Percentiles rank a stretch among this genome's conserved stretches.
These are phyloP conservation scores for Nyssa sinensis DNA, from an alignment of 148 eudicot genomes.

Conservation along the genomic window DNA sequence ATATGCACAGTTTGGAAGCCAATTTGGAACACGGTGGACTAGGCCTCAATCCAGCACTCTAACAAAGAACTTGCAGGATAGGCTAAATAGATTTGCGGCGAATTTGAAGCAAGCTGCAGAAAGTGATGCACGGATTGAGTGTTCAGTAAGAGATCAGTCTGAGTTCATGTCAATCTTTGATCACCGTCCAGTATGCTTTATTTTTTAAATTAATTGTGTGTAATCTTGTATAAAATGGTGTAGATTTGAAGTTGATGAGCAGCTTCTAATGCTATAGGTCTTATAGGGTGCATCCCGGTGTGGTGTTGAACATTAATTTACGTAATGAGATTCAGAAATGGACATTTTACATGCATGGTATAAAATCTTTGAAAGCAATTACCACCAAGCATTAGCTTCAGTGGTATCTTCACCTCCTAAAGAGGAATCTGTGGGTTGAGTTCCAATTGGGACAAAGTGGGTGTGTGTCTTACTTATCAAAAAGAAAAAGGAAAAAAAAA, in stretches of 20 bases:
- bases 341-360: not conserved
- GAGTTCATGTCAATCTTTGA: conserved; percentile 93
- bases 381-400: too few relatives aligned
- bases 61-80: conserved; percentile 84
- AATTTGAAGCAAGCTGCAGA: conserved; percentile 97
- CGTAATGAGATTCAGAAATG: not conserved
- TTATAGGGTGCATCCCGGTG: not conserved
- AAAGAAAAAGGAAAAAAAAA: too few relatives aligned
- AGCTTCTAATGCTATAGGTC: not conserved
- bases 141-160: conserved; percentile 82
- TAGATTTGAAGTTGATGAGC: not conserved
- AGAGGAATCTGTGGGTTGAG: too few relatives aligned
- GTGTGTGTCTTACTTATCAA: too few relatives aligned
- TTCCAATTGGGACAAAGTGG: too few relatives aligned
- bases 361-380: not conserved
- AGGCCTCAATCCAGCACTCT: conserved; percentile 95
- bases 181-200: conserved; percentile 67
- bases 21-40: conserved; percentile 97
- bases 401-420: too few relatives aligned
- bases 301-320: not conserved
- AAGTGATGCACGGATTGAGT: conserved; percentile 92
- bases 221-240: not conserved
- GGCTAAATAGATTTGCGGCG: conserved; percentile 88
- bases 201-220: not conserved
- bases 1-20: conserved; percentile 88